phyloP scores from a whole-genome alignment of 2,329 filamentous ascomycete species.

The Colletotrichum graminicola region DNA sequence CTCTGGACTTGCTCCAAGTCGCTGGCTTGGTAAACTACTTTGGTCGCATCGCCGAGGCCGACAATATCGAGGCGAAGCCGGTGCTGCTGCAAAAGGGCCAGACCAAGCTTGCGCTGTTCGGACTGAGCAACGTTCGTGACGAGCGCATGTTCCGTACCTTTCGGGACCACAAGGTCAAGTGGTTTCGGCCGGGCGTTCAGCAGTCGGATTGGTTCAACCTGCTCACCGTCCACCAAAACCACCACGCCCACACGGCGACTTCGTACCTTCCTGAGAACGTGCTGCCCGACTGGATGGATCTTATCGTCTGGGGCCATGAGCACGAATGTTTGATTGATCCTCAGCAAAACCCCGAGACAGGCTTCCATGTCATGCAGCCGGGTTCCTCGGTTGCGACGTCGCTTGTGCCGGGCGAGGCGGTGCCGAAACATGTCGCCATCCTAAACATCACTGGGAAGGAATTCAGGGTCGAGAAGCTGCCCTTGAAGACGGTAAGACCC shows the following conservation, averaged over 20 bases:
- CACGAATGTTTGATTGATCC: conserved; percentile 96
- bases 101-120: conserved; percentile 93
- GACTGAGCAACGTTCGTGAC: conserved; percentile 95
- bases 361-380: conserved; percentile 96
- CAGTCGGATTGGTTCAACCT: conserved; percentile 95
- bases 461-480: conserved; percentile 83
- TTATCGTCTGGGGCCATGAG: conserved; percentile 97
- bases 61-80: conserved; percentile 93
- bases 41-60: conserved; percentile 88
- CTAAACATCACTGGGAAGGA: conserved; percentile 85
- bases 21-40: conserved; percentile 97
- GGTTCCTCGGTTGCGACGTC: conserved; percentile 97
- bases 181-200: conserved; percentile 85
- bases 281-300: conserved; percentile 88
- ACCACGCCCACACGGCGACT: conserved; percentile 90
- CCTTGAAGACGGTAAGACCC: conserved; percentile 88
- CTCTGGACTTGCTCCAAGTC: conserved; percentile 90
- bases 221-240: conserved; percentile 95
- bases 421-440: conserved; percentile 90
- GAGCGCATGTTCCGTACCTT: conserved; percentile 96
- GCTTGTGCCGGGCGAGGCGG: conserved; percentile 88
- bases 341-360: conserved; percentile 83
- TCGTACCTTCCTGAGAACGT: conserved; percentile 96
- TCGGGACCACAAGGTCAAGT: conserved; percentile 91
- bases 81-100: conserved; percentile 92